phyloP scores from a whole-genome alignment of 305 asterid genomes.

The Euphrasia arctica region DNA sequence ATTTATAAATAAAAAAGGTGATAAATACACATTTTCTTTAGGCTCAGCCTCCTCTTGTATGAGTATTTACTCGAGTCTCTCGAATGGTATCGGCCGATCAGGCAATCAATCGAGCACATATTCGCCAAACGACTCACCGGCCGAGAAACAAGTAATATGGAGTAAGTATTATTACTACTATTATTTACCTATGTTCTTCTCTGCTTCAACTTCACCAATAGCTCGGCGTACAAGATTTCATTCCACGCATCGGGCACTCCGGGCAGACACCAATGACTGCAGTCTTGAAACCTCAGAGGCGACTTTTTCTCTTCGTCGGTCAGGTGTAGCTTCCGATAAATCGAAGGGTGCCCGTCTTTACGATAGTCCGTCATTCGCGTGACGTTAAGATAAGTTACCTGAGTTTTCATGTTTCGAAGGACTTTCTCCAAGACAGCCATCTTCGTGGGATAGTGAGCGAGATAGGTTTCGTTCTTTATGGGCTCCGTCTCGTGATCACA shows the following conservation, averaged over 20 bases:
- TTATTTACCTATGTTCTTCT: not conserved
- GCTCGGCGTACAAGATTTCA: slow-evolving; percentile 55
- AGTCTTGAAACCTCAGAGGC: slow-evolving; percentile 49
- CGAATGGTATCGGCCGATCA: not conserved
- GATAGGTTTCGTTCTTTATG: slow-evolving; percentile 44
- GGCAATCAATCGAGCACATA: not conserved
- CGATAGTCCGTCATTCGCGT: slow-evolving; percentile 62
- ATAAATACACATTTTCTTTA: slow-evolving; percentile 33
- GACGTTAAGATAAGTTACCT: slow-evolving; percentile 49
- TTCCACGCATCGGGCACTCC: slow-evolving; percentile 85
- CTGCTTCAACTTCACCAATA: slow-evolving; percentile 38
- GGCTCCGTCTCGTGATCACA: slow-evolving; percentile 66
- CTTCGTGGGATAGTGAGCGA: slow-evolving; percentile 41
- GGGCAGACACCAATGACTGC: slow-evolving; percentile 88
- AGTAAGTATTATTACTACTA: not conserved
- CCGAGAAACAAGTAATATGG: not conserved
- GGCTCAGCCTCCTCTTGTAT: slow-evolving; percentile 23
- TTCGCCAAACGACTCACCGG: not conserved
- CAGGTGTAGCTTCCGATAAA: slow-evolving; percentile 40
- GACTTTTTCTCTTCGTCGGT: slow-evolving; percentile 41
- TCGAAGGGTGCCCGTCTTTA: slow-evolving; percentile 76
- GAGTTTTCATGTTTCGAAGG: slow-evolving; percentile 48
- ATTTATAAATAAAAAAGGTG: not conserved
- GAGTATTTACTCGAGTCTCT: slow-evolving; percentile 30
- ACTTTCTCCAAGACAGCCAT: slow-evolving; percentile 59